Evolutionary conservation across 768 basidiomycete genomes (phyloP).

Genomic region (Mrakia blollopis): DNA sequence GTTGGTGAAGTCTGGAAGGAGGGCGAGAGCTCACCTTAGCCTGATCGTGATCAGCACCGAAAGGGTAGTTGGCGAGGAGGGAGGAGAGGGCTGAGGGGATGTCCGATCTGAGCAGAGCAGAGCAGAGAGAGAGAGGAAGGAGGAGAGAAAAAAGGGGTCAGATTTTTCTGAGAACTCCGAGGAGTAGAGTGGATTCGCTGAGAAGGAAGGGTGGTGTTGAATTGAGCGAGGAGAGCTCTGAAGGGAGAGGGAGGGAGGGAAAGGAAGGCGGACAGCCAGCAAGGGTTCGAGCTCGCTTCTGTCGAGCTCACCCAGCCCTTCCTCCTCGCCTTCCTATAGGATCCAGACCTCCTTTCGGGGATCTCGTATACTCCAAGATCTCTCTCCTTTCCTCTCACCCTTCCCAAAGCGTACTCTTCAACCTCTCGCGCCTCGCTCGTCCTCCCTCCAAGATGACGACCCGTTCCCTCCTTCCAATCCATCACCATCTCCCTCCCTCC

Average conservation of each 20-base stretch:
- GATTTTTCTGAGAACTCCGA: not conserved
- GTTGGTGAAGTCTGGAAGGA: not conserved
- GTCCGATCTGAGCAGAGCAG: constrained; percentile 58
- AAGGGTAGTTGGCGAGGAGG: constrained; percentile 76
- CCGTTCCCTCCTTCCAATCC: no score
- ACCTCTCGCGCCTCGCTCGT: no score
- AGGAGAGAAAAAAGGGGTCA: constrained; percentile 6
- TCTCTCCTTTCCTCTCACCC: not conserved
- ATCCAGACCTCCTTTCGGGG: no score
- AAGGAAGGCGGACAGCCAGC: no score
- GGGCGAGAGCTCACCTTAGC: constrained; percentile 63
- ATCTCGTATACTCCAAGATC: no score
- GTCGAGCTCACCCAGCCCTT: not conserved
- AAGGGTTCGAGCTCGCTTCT: not conserved
- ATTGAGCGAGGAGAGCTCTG: not conserved
- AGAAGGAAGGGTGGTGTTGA: not conserved
- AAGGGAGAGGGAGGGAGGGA: not conserved
- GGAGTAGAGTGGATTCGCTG: not conserved
- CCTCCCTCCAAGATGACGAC: not conserved
- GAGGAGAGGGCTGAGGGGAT: constrained; percentile 63
- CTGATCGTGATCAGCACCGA: constrained; percentile 77
- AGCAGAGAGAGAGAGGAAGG: not conserved
- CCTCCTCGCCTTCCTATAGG: not conserved
- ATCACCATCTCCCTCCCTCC: no score
- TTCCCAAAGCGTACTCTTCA: no score